Evolutionary conservation across 495 filamentous ascomycete species (phyloP), one percentile per base, ranked within the genome.

Genomic region (Hypoxylon fragiforme): DNA sequence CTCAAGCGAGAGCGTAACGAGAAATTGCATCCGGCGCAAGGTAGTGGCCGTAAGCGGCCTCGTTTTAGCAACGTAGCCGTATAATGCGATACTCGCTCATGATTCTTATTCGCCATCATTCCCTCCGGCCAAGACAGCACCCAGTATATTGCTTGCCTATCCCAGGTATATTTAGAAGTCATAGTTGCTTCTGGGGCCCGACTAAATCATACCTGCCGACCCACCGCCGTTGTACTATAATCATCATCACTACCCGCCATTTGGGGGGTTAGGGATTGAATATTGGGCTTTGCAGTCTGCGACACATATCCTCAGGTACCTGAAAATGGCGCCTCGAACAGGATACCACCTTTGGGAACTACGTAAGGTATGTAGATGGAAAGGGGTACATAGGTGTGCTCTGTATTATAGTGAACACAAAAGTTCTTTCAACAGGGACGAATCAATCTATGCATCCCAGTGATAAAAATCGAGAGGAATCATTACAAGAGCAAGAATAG

Each of bases 1-100:
- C 75, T 80, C 73, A 81, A 80, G 72, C 70, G 76, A 55, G 76
- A 79, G 63, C 69, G 70, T 55, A 73, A 74, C 71, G 73, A 79
- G 4, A 82, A 81, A 63, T 63, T 80, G 64, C 71, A 79, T 47
- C 77, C 78, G 9, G 66, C 56, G 8, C 47, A 70, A 7, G 68
- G 72, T 49, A 77, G 72, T 62, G 75, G 62, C 5, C 75, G 79
- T 64, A 82, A 82, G 65, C 69, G 79, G 11, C 59, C 73, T 35
- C 70, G 77, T 2, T 73, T 77, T 69, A 75, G 73, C 74, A 75
- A 69, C 24, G 24, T 28, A n/a, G n/a, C n/a, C 60, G 34, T 53
- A 21, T 68, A 55, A 48, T 13, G 7, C 32, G 18, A 45, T 30
- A 18, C 7, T 32, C 28, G 3, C 30, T 35, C 47, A 2, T n/a